phyloP scores from a whole-genome alignment of 805 yeast species.

The Schizosaccharomyces cryophilus region DNA sequence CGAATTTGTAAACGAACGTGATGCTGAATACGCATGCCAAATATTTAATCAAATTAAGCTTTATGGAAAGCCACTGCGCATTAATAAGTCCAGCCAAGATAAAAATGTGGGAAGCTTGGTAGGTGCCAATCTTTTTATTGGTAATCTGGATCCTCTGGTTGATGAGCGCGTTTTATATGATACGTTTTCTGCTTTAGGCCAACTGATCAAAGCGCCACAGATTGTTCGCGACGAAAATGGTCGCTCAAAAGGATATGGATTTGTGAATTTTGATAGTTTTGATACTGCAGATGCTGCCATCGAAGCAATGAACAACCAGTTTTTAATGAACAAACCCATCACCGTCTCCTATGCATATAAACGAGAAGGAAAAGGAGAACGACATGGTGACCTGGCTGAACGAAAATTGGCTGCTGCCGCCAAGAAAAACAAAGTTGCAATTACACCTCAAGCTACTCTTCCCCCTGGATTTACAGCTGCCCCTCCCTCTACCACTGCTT shows the following conservation, averaged over 20 bases:
- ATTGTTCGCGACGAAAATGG: slow-evolving; percentile 28
- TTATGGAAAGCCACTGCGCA: slow-evolving; percentile 34
- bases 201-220: slow-evolving; percentile 24
- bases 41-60: slow-evolving; percentile 36
- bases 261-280: slow-evolving; percentile 38
- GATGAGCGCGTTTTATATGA: slow-evolving; percentile 32
- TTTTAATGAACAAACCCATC: slow-evolving; percentile 41
- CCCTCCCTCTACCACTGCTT: neutral
- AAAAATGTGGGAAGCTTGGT: slow-evolving; percentile 16
- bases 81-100: slow-evolving; percentile 24
- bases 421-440: slow-evolving; percentile 14
- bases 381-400: slow-evolving; percentile 64
- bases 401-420: slow-evolving; percentile 46
- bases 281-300: slow-evolving; percentile 51
- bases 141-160: slow-evolving; percentile 39
- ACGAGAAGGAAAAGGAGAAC: slow-evolving; percentile 27
- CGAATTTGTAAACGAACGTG: slow-evolving; percentile 34
- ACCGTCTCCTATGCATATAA: slow-evolving; percentile 48
- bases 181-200: slow-evolving; percentile 49
- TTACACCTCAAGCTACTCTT: neutral
- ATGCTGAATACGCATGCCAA: slow-evolving; percentile 44
- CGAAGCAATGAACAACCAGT: slow-evolving; percentile 38
- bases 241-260: slow-evolving; percentile 37
- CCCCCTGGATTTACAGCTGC: neutral
- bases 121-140: slow-evolving; percentile 48